Evolutionary conservation across 306 rosid genomes (phyloP), one percentile per base, ranked within the genome.

Genomic region (Leucaena leucocephala): DNA sequence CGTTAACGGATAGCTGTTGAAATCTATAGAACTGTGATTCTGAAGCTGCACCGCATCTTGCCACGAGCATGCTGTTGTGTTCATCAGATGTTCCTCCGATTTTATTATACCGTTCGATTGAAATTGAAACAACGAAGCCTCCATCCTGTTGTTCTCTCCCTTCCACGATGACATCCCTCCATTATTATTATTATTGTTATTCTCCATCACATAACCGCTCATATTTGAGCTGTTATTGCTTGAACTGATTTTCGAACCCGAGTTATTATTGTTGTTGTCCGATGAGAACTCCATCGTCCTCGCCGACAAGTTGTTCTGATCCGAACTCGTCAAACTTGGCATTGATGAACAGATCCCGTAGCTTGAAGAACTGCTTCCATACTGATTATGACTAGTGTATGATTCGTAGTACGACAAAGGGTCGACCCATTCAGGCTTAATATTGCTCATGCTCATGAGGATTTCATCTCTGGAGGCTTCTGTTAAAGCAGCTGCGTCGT

Each of bases 171-270:
- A 38, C 79, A 87, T 27, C 82, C 91, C 68, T 81, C 89, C 52
- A 6, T 17, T n/a, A n/a, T n/a, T 55, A 2, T 16, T 52, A 86
- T 49, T 50, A 54, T 52, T 54, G 6, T 54, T 7, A 88, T 85
- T 42, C 45, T 92, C 91, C 72, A 87, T 80, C 67, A 64, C 19
- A 72, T 91, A 90, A 68, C 83, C 85, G 81, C 96, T 88, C 69
- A 89, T 73, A 71, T 87, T 91, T 73, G 98, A 94, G 88, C 97
- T 92, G 62, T 55, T 55, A 54, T 91, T 94, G 90, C 97, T 94
- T 5, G 90, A 88, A 54, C 85, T 80, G 17, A 90, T 78, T 68
- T 86, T 88, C 0, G 97, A 83, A 64, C 74, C 94, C 6, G 94
- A 91, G 22, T 54, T 17, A n/a, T 89, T 86, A 34, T 54, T 17